Evolutionary conservation across 164 flowering plant species (phyloP).

Genomic region (Protea cynaroides): DNA sequence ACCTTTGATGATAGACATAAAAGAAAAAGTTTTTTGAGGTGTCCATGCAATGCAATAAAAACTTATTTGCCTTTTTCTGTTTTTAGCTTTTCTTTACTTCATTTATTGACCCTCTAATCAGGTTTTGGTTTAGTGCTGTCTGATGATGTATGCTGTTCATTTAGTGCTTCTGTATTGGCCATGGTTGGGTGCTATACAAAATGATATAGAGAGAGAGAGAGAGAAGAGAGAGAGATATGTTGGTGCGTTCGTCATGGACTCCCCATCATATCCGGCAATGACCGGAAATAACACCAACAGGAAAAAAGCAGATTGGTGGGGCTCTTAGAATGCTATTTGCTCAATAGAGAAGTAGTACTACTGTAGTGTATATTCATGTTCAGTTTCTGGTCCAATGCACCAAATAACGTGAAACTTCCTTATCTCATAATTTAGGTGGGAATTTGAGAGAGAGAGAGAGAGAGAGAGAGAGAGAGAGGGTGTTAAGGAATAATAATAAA

Average conservation of each 20-base stretch:
- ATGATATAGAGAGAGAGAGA: conserved; percentile 8
- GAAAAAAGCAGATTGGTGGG: too few species aligned
- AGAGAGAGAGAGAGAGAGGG: too few species aligned
- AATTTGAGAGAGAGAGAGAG: too few species aligned
- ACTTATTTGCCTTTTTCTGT: not conserved
- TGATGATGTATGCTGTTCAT: conserved; percentile 12
- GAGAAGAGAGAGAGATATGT: conserved; percentile 9
- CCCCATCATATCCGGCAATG: not conserved
- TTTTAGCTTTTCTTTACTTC: not conserved
- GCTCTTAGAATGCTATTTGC: too few species aligned
- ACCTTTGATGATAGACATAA: conserved; percentile 8
- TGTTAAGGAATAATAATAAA: too few species aligned
- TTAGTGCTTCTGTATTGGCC: not conserved
- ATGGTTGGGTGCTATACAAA: conserved; percentile 9
- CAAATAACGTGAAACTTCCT: too few species aligned
- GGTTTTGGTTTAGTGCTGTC: conserved; percentile 13
- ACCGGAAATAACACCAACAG: too few species aligned
- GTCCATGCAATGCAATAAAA: not conserved
- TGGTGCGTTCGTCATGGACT: conserved; percentile 46
- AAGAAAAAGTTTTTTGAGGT: not conserved
- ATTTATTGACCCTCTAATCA: conserved; percentile 27
- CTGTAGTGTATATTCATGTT: too few species aligned
- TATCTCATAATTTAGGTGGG: too few species aligned
- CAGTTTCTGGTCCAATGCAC: too few species aligned
- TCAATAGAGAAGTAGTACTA: too few species aligned